Evolutionary conservation across 2,329 filamentous ascomycete species (phyloP), one percentile per base, ranked within the genome.

Genomic region (Aureobasidium sp.): DNA sequence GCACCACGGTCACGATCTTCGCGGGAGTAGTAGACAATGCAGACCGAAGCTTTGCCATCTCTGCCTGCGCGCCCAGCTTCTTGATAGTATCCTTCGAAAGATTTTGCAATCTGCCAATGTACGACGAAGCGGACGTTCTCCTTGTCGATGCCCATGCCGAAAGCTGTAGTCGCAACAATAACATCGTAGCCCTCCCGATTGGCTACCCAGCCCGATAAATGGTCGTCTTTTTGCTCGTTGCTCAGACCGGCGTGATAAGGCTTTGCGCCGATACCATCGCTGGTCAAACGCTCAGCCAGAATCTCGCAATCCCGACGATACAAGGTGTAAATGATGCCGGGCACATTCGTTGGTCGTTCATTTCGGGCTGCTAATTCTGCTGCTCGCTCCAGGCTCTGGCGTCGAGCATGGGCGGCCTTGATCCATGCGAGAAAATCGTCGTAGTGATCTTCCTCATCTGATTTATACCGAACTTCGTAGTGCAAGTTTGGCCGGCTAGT

Each of bases 91-190:
- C 92, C 91, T 73, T 97, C 93, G 72, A 97, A 96, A 3, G 89
- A 94, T 71, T 96, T 95, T 10, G 93, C 90, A 10, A 96, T 82
- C 63, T 91, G 89, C 91, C 93, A 97, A 75, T 97, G 93, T 1
- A 94, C 86, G 0, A 97, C 92, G 69, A 97, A 97, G 2, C 93
- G 88, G 12, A 97, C 93, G 68, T 96, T 88, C 58, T 94, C 86
- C 74, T 97, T 97, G 74, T 97, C 92, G 66, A 97, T 97, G 29
- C 93, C 93, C 93, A 97, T 97, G 2, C 93, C 93, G 70, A 97
- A 97, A 0, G 93, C 93, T 13, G 91, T 97, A 0, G 93, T 97
- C 1, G 93, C 93, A 32, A 97, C 91, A 64, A 97, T 93, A 53
- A 97, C 86, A 42, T 60, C 57, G 46, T 60, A 60, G 1, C 88